Evolutionary conservation across 768 basidiomycete genomes (phyloP), one percentile per base, ranked within the genome.

Genomic region (Kwoniella dendrophila): DNA sequence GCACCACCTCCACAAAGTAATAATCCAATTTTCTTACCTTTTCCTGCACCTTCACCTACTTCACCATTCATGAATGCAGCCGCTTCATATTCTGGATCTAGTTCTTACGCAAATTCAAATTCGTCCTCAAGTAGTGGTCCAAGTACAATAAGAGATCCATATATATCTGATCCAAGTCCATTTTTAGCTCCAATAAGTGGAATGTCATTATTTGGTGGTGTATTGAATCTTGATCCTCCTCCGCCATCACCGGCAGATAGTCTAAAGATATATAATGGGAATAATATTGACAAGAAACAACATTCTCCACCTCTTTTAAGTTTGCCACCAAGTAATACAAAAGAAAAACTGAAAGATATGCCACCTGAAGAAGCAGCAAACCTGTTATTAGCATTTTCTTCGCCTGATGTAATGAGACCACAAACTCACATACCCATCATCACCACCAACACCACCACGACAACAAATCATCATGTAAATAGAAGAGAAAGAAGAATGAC

Each of bases 11-110:
- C 72, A 2, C 63, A 71, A 43, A 70, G 68, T 14, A 52, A 47
- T 34, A 73, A 73, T 51, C 74, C 74, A 51, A 66, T 38, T 53
- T 76, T 36, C 62, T 63, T 76, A 18, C 72, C 74, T 8, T 76
- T 76, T 51, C 74, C 74, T 3, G 72, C 74, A 0, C 74, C 74
- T 2, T 76, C 74, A 6, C 74, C 74, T 1, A 76, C 74, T 10
- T 76, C 74, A 29, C 74, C 74, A 7, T 76, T 76, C 59, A 45
- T 76, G 6, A 57, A 34, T 18, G 26, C 22, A 16, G 26, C 20
- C 12, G 22, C 40, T 16, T 44, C 40, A 14, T 10, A 5, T 18
- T 45, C 56, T 20, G 27, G 4, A 14, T 20, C 43, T 26, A 44
- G 20, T 29, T 36, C 56, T 26, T 33, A 30, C 4, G 33, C 49